These are phyloP conservation scores for Chaetomiaceae sp. DNA, from an alignment of 2,329 filamentous ascomycete species.

Conservation along the genomic window DNA sequence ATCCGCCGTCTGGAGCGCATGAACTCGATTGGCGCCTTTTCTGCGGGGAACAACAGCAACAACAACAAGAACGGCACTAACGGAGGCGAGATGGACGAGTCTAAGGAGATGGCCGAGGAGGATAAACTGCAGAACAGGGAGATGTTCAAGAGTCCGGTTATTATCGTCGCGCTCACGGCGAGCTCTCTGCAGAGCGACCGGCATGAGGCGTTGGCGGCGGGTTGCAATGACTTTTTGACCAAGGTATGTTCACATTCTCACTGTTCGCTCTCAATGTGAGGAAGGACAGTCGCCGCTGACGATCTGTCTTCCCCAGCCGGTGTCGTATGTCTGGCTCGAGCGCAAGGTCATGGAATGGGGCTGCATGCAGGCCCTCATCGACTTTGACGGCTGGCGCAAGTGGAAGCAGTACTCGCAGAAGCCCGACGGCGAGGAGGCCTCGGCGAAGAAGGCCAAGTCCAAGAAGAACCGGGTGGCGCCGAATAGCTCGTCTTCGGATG, in stretches of 20 bases:
- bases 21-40: conserved; percentile 90
- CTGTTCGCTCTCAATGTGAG: neutral
- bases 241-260: conserved; percentile 59
- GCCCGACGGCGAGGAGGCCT: conserved; percentile 34
- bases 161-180: conserved; percentile 94
- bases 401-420: conserved; percentile 79
- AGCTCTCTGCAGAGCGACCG: conserved; percentile 92
- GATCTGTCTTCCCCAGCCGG: conserved; percentile 64
- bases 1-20: conserved; percentile 84
- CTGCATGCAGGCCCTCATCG: conserved; percentile 98
- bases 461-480: conserved; percentile 20
- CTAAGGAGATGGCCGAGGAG: conserved; percentile 52
- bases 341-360: conserved; percentile 99
- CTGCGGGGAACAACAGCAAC: conserved; percentile 31
- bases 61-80: conserved; percentile 35
- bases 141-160: conserved; percentile 92
- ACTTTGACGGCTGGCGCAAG: conserved; percentile 95
- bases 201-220: conserved; percentile 88
- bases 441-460: conserved; percentile 21
- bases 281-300: conserved; percentile 12
- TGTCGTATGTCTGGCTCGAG: conserved; percentile 96
- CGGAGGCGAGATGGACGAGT: conserved; percentile 37
- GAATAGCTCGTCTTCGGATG: conserved; percentile 16
- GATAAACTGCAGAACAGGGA: conserved; percentile 64
- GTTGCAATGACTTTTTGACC: conserved; percentile 97